Evolutionary conservation across 78 protist species (phyloP).

Genomic region (Dictyostelium firmibasis): DNA sequence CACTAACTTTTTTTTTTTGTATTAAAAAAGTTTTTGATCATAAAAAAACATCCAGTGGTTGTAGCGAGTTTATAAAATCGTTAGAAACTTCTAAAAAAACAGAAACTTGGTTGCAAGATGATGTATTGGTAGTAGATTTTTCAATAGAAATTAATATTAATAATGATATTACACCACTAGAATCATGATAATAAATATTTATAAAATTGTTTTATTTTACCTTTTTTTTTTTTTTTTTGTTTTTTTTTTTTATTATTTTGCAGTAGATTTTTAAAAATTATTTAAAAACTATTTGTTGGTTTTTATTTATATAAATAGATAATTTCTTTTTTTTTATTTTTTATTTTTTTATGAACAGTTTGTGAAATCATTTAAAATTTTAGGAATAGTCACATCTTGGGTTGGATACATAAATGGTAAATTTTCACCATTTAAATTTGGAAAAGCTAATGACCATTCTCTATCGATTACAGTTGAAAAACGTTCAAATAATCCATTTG

Average conservation of each 20-base stretch:
- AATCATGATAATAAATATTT: neutral
- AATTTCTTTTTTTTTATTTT: neutral
- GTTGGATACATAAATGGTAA: constrained; percentile 37
- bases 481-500: neutral
- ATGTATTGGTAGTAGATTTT: neutral
- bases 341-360: constrained; percentile 13
- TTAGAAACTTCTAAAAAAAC: neutral
- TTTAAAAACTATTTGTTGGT: no score
- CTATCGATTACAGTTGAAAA: constrained; percentile 46
- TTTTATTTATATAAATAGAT: no score
- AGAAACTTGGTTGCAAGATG: neutral
- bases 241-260: no score
- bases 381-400: neutral
- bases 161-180: neutral
- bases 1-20: neutral
- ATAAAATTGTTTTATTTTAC: no score
- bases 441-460: constrained; percentile 55
- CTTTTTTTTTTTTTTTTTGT: no score
- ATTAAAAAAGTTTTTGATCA: neutral
- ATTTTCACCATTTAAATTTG: constrained; percentile 42
- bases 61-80: neutral
- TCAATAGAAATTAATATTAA: neutral
- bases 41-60: neutral
- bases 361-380: constrained; percentile 30
- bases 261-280: no score